Evolutionary conservation across 2,329 filamentous ascomycete species (phyloP), one percentile per base, ranked within the genome.

Genomic region (Exophiala sideris): DNA sequence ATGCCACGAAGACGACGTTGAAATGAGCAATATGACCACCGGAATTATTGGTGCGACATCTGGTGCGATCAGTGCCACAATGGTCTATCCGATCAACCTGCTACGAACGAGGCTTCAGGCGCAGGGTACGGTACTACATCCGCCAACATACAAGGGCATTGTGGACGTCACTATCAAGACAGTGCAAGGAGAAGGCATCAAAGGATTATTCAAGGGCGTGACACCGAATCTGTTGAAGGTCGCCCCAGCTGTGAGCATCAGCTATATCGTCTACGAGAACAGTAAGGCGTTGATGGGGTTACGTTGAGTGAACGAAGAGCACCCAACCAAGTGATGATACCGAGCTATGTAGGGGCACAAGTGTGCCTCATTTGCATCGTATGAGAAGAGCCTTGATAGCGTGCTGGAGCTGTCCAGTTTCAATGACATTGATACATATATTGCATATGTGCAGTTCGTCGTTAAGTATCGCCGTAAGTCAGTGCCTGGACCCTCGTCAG

Each of bases 161-260:
- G 82, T 85, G 76, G 94, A 99, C 70, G 92, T 96, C 40, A 87
- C 90, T 1, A 80, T 80, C 50, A 89, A 88, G 73, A 99, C 94
- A 7, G 75, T 96, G 34, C 79, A 85, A 63, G 84, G 87, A 46
- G 94, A 99, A 73, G 94, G 94, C 1, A 69, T 88, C 35, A 81
- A 88, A 55, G 94, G 94, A 2, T 77, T 99, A 53, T 99, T 96
- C 79, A 96, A 95, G 72, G 94, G 94, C 1, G 77, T 97, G 61
- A 96, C 92, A 39, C 94, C 94, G 4, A 99, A 97, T 68, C 77
- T 99, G 36, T 79, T 99, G 64, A 99, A 99, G 76, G 94, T 99
- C 34, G 91, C 94, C 8, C 94, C 94, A 2, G 91, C 94, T 29
- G 86, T 99, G 50, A 96, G 91, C 65, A 97, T 99, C 69, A 91